These are phyloP conservation scores for Exserohilum rostratum DNA, from an alignment of 2,329 filamentous ascomycete genomes.

Conservation along the genomic window DNA sequence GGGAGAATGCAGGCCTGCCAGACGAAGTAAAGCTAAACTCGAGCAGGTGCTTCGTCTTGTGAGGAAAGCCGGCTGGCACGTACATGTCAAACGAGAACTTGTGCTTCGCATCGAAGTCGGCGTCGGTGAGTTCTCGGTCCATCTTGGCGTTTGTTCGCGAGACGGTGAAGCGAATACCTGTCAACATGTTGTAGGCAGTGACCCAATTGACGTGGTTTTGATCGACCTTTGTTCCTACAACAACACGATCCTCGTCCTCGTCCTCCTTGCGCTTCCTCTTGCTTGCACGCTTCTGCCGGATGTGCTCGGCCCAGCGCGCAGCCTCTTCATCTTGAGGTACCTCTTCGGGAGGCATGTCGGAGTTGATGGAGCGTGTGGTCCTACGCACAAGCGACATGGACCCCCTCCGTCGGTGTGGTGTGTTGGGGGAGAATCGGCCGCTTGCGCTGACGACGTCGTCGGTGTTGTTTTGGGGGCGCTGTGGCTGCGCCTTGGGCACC, in stretches of 20 bases:
- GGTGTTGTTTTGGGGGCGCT: conserved; percentile 58
- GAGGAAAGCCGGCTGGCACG: conserved; percentile 48
- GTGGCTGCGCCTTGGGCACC: conserved; percentile 71
- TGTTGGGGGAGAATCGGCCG: conserved; percentile 80
- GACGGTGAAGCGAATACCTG: conserved; percentile 95
- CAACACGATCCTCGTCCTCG: conserved; percentile 85
- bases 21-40: conserved; percentile 20
- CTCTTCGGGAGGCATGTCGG: conserved; percentile 83
- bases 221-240: conserved; percentile 97
- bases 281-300: conserved; percentile 87
- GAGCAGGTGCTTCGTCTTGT: conserved; percentile 19
- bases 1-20: conserved; percentile 12
- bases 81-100: conserved; percentile 99
- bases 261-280: conserved; percentile 84
- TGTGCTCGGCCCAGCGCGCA: conserved; percentile 87
- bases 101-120: conserved; percentile 91
- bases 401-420: conserved; percentile 69
- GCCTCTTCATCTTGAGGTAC: conserved; percentile 87
- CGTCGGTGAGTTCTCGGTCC: conserved; percentile 85
- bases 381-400: conserved; percentile 84
- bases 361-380: conserved; percentile 83
- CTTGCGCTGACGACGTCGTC: conserved; percentile 71
- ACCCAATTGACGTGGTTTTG: conserved; percentile 97
- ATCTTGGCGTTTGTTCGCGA: conserved; percentile 97
- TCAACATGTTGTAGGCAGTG: conserved; percentile 99